Evolutionary conservation across 495 filamentous ascomycete species (phyloP).

Genomic region (Poronia punctata): DNA sequence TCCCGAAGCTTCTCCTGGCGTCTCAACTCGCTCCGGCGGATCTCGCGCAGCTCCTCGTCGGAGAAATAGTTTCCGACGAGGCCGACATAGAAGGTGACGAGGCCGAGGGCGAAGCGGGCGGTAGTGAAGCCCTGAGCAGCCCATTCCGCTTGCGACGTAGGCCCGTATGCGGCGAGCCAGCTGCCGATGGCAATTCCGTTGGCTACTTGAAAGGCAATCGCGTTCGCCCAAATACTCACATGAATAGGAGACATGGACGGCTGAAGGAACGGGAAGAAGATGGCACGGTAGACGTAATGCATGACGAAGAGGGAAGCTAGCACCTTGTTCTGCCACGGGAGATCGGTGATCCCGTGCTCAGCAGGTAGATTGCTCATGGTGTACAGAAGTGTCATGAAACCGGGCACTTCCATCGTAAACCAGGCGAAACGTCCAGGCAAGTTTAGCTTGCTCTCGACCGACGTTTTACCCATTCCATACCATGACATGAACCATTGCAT

Average conservation of each 20-base stretch:
- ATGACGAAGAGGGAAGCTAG: constrained; percentile 60
- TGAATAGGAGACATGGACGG: constrained; percentile 90
- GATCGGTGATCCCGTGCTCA: constrained; percentile 36
- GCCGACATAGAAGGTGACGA: constrained; percentile 50
- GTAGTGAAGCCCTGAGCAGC: constrained; percentile 34
- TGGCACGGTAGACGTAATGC: constrained; percentile 85
- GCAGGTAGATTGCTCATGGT: constrained; percentile 60
- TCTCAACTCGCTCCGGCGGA: constrained; percentile 55
- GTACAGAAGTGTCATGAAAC: constrained; percentile 70
- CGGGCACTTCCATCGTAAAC: constrained; percentile 78
- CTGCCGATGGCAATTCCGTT: constrained; percentile 72
- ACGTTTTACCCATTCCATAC: constrained; percentile 85
- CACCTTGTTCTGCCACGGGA: constrained; percentile 64
- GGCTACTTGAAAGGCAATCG: constrained; percentile 63
- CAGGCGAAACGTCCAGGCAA: constrained; percentile 83
- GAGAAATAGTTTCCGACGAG: constrained; percentile 77
- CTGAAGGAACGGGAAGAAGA: constrained; percentile 73
- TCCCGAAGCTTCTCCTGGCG: constrained; percentile 35
- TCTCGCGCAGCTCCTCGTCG: constrained; percentile 70
- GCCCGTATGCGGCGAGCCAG: constrained; percentile 76
- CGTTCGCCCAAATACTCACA: constrained; percentile 51
- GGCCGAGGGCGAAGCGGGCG: constrained; percentile 38
- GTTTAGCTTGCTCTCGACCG: constrained; percentile 62
- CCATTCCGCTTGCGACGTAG: constrained; percentile 54
- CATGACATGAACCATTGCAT: constrained; percentile 57